A percentile compares a stretch with the other conserved stretches of the same genome.
phyloP scores from a whole-genome alignment of 805 yeast genomes.

The Hanseniaspora jakobsenii region DNA sequence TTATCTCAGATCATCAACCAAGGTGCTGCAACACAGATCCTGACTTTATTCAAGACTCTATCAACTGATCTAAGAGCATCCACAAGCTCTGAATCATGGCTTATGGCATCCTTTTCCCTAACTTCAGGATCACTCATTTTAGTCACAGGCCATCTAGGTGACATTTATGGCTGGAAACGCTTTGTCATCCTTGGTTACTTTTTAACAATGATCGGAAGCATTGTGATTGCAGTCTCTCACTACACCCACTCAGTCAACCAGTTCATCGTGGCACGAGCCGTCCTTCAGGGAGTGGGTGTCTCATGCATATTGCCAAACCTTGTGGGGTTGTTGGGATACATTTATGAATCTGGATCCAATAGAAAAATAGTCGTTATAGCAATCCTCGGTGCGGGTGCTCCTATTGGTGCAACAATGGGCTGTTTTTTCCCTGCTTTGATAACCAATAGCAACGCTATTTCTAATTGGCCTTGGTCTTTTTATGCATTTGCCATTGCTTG shows the following conservation, averaged over 20 bases:
- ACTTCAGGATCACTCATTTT: slow-evolving; percentile 64
- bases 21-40: slow-evolving; percentile 31
- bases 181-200: slow-evolving; percentile 44
- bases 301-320: slow-evolving; percentile 49
- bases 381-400: slow-evolving; percentile 47
- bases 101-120: slow-evolving; percentile 57
- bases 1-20: slow-evolving; percentile 33
- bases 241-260: slow-evolving; percentile 40
- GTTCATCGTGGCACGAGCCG: slow-evolving; percentile 42
- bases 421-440: slow-evolving; percentile 9
- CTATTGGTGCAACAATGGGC: slow-evolving; percentile 47
- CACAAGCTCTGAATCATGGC: slow-evolving; percentile 34
- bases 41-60: slow-evolving; percentile 30
- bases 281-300: slow-evolving; percentile 48
- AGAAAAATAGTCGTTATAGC: slow-evolving; percentile 43
- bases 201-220: slow-evolving; percentile 46
- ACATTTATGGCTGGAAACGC: slow-evolving; percentile 50
- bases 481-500: slow-evolving; percentile 23
- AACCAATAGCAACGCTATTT: slow-evolving; percentile 5
- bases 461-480: slow-evolving; percentile 26
- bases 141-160: slow-evolving; percentile 60
- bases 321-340: slow-evolving; percentile 41
- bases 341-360: slow-evolving; percentile 34
- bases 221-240: slow-evolving; percentile 46
- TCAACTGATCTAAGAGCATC: slow-evolving; percentile 27